Conservation (phyloP, 176 grass and related monocot species). For the Areca catechu region DNA sequence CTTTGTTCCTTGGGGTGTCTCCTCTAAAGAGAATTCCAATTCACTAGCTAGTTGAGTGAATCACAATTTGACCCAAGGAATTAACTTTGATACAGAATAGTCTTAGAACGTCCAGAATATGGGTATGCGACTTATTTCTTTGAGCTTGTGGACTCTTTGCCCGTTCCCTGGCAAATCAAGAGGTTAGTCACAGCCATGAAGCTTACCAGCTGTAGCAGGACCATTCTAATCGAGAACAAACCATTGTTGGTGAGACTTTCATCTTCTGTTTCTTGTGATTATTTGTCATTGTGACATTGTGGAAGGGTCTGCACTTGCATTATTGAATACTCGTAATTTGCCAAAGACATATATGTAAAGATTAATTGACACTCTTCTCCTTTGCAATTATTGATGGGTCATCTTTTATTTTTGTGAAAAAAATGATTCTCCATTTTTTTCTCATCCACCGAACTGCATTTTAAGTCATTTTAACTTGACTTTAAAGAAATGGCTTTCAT, state of each 20-base stretch:
- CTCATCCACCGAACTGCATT: no score
- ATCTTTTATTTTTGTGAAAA: no score
- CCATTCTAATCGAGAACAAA: slow-evolving; percentile 75
- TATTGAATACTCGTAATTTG: no score
- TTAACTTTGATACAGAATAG: slow-evolving; percentile 48
- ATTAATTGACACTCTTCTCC: no score
- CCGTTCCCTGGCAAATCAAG: slow-evolving; percentile 72
- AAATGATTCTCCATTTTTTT: no score
- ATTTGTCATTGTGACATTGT: no score
- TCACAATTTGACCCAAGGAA: background rate
- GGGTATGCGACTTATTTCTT: slow-evolving; percentile 96
- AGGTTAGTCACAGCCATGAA: slow-evolving; percentile 81
- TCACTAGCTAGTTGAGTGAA: slow-evolving; percentile 5
- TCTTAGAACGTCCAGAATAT: slow-evolving; percentile 92
- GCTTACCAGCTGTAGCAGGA: slow-evolving; percentile 63
- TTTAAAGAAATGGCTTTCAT: no score
- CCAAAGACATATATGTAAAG: no score
- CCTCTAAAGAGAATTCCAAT: background rate
- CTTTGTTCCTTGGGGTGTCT: background rate
- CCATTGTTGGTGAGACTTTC: slow-evolving; percentile 47
- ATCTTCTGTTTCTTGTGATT: background rate
- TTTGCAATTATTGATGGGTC: no score
- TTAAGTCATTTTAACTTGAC: no score
- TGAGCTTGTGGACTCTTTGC: slow-evolving; percentile 57
- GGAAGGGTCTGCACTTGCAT: no score